Evolutionary conservation across 1,284 basidiomycete species (phyloP).

Genomic region (Boletellus deceptivus): DNA sequence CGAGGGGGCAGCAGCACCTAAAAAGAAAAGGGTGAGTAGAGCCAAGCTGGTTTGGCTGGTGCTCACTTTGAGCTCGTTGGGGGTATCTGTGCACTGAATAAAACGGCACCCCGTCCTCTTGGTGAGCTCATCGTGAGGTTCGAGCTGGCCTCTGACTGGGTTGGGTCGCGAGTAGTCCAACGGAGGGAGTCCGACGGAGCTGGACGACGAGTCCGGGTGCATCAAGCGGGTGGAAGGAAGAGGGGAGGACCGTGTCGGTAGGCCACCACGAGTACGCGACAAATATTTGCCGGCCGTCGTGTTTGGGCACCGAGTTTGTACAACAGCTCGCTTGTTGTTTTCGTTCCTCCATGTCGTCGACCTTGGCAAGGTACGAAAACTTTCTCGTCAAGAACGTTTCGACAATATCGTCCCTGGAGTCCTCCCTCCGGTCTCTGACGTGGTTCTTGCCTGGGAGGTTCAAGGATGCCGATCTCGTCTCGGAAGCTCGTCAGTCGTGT

Average conservation of each 20-base stretch:
- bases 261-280: slow-evolving; percentile 8
- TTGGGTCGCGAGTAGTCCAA: slow-evolving; percentile 58
- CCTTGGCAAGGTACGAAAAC: slow-evolving; percentile 68
- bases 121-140: slow-evolving; percentile 54
- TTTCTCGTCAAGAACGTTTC: slow-evolving; percentile 83
- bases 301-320: slow-evolving; percentile 30
- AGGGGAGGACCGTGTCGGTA: not conserved
- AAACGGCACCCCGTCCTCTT: slow-evolving; percentile 59
- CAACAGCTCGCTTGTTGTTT: slow-evolving; percentile 5
- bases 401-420: slow-evolving; percentile 85
- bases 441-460: slow-evolving; percentile 96
- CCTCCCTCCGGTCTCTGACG: slow-evolving; percentile 83
- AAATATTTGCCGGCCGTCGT: not conserved
- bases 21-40: slow-evolving; percentile 9
- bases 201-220: slow-evolving; percentile 24
- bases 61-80: slow-evolving; percentile 65
- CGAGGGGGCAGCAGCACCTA: slow-evolving; percentile 69
- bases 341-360: slow-evolving; percentile 39
- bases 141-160: slow-evolving; percentile 70
- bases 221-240: slow-evolving; percentile 14
- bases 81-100: slow-evolving; percentile 71
- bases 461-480: slow-evolving; percentile 93
- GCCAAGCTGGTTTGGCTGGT: slow-evolving; percentile 2
- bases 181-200: slow-evolving; percentile 28
- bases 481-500: slow-evolving; percentile 77